A percentile compares a stretch with the other conserved stretches of the same genome.
Evolutionary conservation across 495 filamentous ascomycete genomes (phyloP).

Genomic region (Podospora pseudoanserina): DNA sequence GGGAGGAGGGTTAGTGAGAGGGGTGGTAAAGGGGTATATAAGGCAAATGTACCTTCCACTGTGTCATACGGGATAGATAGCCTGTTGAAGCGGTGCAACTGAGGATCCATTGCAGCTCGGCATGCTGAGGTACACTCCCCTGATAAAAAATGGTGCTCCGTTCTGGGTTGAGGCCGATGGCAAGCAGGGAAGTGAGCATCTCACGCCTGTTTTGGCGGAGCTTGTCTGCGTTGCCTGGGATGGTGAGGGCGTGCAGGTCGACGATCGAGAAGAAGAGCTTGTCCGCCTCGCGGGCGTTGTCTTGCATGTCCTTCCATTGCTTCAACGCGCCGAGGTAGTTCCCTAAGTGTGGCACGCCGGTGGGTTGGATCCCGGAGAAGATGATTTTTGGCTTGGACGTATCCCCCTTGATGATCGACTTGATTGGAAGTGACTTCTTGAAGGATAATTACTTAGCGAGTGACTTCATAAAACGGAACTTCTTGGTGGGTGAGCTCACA

Average conservation of each 20-base stretch:
- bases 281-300: slow-evolving; percentile 50
- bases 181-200: slow-evolving; percentile 73
- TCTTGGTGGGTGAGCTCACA: neutral
- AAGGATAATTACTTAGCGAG: neutral
- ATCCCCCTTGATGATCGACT: neutral
- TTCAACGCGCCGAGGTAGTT: slow-evolving; percentile 93
- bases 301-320: slow-evolving; percentile 78
- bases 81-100: slow-evolving; percentile 86
- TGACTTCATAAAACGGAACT: too few species aligned
- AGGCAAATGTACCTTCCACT: slow-evolving; percentile 74
- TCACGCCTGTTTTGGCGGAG: slow-evolving; percentile 64
- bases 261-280: slow-evolving; percentile 80
- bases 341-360: slow-evolving; percentile 89
- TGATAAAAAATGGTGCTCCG: slow-evolving; percentile 83
- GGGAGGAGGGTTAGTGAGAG: slow-evolving; percentile 2
- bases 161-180: slow-evolving; percentile 75
- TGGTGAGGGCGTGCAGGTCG: slow-evolving; percentile 88
- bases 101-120: slow-evolving; percentile 94
- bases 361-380: slow-evolving; percentile 97
- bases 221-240: slow-evolving; percentile 57
- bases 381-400: slow-evolving; percentile 43
- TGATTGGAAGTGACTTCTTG: neutral
- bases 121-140: slow-evolving; percentile 68
- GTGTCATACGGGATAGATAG: slow-evolving; percentile 90
- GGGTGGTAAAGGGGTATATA: neutral